Evolutionary conservation across 2,329 filamentous ascomycete species (phyloP).

Genomic region (Aaosphaeria arxii): DNA sequence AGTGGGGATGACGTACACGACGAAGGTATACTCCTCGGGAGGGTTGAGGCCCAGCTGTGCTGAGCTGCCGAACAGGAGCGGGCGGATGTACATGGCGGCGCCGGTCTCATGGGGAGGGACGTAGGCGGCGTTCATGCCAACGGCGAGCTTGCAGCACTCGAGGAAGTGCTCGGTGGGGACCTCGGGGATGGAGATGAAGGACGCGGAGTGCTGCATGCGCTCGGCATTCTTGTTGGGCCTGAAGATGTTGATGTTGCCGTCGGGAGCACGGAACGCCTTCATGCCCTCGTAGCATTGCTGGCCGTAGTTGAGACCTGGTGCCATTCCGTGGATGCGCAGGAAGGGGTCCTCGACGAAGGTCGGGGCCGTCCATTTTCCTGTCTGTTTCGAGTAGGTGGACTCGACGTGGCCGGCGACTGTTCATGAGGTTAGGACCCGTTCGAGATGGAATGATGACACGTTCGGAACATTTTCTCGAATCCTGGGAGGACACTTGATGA

Average conservation of each 20-base stretch:
- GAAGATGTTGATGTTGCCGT: conserved; percentile 78
- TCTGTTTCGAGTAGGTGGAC: conserved; percentile 73
- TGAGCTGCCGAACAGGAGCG: conserved; percentile 80
- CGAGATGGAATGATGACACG: not conserved
- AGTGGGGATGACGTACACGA: conserved; percentile 85
- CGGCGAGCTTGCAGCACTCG: conserved; percentile 73
- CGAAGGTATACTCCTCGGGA: conserved; percentile 89
- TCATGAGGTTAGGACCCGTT: no score
- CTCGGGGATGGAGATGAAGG: conserved; percentile 77
- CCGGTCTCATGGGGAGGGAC: conserved; percentile 88
- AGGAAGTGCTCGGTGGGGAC: conserved; percentile 77
- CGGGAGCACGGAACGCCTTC: conserved; percentile 84
- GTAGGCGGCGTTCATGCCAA: conserved; percentile 82
- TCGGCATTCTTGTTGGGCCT: conserved; percentile 79
- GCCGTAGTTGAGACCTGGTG: conserved; percentile 89
- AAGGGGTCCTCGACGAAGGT: conserved; percentile 79
- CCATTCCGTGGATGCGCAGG: conserved; percentile 91
- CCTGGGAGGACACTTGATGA: not conserved
- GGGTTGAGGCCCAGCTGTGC: conserved; percentile 84
- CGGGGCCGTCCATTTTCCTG: conserved; percentile 73
- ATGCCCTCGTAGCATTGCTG: conserved; percentile 98
- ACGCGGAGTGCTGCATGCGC: conserved; percentile 81
- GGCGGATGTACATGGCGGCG: conserved; percentile 89
- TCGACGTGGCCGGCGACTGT: conserved; percentile 92
- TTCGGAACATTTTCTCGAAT: not conserved